Base-by-base conservation (phyloP, 257 asterid genomes). In the Nicotiana otophora region DNA sequence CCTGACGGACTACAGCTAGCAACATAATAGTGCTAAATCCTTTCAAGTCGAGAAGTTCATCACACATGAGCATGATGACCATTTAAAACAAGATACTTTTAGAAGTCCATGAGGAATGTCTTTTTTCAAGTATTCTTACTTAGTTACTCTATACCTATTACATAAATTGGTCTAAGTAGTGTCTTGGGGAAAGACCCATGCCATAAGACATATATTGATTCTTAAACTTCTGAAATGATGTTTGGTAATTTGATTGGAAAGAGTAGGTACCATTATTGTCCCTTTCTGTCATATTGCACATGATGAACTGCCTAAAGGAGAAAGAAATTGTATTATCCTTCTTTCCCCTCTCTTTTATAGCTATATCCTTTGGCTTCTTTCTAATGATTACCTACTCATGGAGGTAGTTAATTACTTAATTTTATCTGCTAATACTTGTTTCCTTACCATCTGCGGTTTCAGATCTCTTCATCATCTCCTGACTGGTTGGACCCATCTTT, bases 401-500 rank as follows among this genome's bases (percentile, higher is more conserved):
- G 69, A 17, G 55, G 31, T 84, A 28, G 53, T 69, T 36, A n/a
- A 48, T 84, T 61, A 28, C 68, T 69, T 36, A n/a, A 48, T 84
- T 61, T 77, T 31, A 42, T 75, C 31, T 8, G 57, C 72, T 4
- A 26, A 57, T 10, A 78, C 78, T 26, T 20, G 72, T 61, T 82
- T 66, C 63, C 28, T 74, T 67, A 62, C 83, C n/a, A 63, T 83
- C 83, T 79, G 86, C 39, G 63, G 77, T 88, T 90, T 74, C 96
- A 96, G 99, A 90, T 86, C 85, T 86, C 92, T 66, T 83, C 91
- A 60, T 90, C 94, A 67, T 81, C 95, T 36, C 95, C 97, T 81
- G 90, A 91, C 85, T 94, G 98, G 98, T 83, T 94, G 93, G 91
- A 93, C 77, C 94, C 97, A 68, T 90, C 97, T 34, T 68, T 90